Evolutionary conservation across 106 monocot genomes (phyloP), one percentile per base, ranked within the genome.

Genomic region (Agapanthus africanus): DNA sequence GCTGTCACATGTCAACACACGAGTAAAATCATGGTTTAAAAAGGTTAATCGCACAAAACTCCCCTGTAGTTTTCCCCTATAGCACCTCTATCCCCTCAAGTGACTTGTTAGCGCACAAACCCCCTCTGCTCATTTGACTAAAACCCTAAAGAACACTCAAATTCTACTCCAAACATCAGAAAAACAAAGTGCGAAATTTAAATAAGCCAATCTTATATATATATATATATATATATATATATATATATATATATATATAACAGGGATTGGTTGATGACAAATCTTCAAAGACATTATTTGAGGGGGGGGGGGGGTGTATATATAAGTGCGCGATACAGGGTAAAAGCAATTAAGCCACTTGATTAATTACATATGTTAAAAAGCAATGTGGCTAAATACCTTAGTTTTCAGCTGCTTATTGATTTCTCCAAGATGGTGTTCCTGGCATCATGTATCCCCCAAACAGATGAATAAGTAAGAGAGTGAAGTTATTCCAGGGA

Each of bases 391-490:
- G 15, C 59, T 10, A 41, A 52, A 31, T 56, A 80, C 80, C 80
- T 74, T 75, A 28, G 33, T 23, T 40, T 75, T 80, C 15, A 80
- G 80, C 40, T 80, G 80, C 70, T 71, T 80, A 36, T 80, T 80
- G 21, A 80, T 66, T 40, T 75, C 80, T 31, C 75, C 80, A 39
- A 80, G 75, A 36, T 80, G 80, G 15, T 75, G 75, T 65, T 80
- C 80, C 80, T 80, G 75, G 49, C 49, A 61, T 8, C 39, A 44
- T 59, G 9, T 23, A 9, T 39, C 25, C 4, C 0, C 22, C 13
- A 2, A 30, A 57, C 8, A 11, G 33, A 36, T 35, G 35, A 61
- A 19, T 36, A n/a, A n/a, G n/a, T n/a, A 16, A 61, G 61, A 35
- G 26, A 54, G 54, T 5, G 54, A 46, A 7, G 1, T 50, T 2